A percentile compares a stretch with the other conserved stretches of the same genome.
Evolutionary conservation across 305 asterid genomes (phyloP).

Genomic region (Withania somnifera): DNA sequence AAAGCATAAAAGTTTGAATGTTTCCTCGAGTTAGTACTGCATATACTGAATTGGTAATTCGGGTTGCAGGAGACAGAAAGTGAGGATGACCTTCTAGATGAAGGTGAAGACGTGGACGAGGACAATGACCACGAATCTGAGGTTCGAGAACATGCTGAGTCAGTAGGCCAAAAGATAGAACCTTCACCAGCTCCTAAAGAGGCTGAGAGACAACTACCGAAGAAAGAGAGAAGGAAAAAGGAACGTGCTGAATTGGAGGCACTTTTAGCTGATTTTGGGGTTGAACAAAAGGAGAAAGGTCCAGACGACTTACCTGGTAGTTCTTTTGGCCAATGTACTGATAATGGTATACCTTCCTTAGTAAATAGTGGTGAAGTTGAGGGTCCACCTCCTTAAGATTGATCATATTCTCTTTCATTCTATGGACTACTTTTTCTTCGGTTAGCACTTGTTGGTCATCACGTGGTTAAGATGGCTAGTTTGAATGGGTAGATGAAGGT

Average conservation of each 20-base stretch:
- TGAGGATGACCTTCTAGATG: slow-evolving; percentile 64
- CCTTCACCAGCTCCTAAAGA: slow-evolving; percentile 53
- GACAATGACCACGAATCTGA: slow-evolving; percentile 47
- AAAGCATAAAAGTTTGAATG: neutral
- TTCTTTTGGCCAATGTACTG: neutral
- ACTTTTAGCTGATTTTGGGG: slow-evolving; percentile 74
- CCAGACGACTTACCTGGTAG: slow-evolving; percentile 51
- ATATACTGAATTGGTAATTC: neutral
- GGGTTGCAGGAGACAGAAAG: slow-evolving; percentile 53
- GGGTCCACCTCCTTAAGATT: neutral
- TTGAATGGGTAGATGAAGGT: neutral
- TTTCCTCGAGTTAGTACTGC: neutral
- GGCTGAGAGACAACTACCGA: slow-evolving; percentile 78
- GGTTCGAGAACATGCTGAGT: slow-evolving; percentile 38
- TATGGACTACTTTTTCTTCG: neutral
- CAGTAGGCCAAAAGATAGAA: slow-evolving; percentile 25
- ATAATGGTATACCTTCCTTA: too few species aligned
- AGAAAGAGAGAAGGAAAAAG: slow-evolving; percentile 85
- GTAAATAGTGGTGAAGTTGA: neutral
- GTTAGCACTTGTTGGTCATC: neutral
- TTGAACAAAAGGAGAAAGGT: slow-evolving; percentile 38
- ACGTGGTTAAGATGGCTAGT: neutral
- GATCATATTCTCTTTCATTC: neutral
- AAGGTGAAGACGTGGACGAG: slow-evolving; percentile 41
- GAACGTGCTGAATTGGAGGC: slow-evolving; percentile 94